Conservation (phyloP, 164 flowering plant genomes). For the Piper betle region DNA sequence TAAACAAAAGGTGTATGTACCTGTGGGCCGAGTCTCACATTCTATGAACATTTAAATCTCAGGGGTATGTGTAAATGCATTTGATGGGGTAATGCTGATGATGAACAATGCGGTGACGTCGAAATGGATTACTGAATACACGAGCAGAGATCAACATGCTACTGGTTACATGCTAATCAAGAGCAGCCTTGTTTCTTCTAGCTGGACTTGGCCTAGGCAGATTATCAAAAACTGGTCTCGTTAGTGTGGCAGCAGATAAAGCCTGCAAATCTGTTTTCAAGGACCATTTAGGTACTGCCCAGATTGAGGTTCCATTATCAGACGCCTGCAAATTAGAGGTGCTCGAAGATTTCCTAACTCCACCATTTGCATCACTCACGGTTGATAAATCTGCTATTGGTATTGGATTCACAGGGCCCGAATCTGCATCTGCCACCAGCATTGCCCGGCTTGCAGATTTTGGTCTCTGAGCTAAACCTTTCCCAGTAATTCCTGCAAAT, state of each 20-base stretch:
- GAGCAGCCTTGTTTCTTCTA: slow-evolving; percentile 61
- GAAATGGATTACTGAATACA: not conserved
- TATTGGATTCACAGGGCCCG: slow-evolving; percentile 14
- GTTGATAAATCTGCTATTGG: slow-evolving; percentile 26
- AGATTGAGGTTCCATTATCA: slow-evolving; percentile 25
- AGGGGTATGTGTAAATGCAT: not conserved
- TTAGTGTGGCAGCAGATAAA: slow-evolving; percentile 34
- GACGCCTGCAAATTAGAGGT: slow-evolving; percentile 56
- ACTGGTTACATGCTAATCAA: slow-evolving; percentile 26
- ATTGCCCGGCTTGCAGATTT: slow-evolving; percentile 24
- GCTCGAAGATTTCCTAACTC: slow-evolving; percentile 72
- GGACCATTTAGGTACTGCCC: slow-evolving; percentile 58
- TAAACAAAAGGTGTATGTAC: not conserved
- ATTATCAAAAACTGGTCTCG: slow-evolving; percentile 75
- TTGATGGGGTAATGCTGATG: not conserved
- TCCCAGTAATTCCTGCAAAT: slow-evolving; percentile 41
- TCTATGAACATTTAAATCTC: not conserved
- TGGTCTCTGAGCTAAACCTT: slow-evolving; percentile 61
- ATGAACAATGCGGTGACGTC: not conserved
- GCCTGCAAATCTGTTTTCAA: slow-evolving; percentile 61
- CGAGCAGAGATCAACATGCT: not conserved
- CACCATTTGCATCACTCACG: slow-evolving; percentile 22
- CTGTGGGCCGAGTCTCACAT: not conserved
- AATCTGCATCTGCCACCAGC: slow-evolving; percentile 27
- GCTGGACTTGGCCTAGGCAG: slow-evolving; percentile 56